Conservation (phyloP, 2,329 filamentous ascomycete genomes). For the Xylariaceae sp. region DNA sequence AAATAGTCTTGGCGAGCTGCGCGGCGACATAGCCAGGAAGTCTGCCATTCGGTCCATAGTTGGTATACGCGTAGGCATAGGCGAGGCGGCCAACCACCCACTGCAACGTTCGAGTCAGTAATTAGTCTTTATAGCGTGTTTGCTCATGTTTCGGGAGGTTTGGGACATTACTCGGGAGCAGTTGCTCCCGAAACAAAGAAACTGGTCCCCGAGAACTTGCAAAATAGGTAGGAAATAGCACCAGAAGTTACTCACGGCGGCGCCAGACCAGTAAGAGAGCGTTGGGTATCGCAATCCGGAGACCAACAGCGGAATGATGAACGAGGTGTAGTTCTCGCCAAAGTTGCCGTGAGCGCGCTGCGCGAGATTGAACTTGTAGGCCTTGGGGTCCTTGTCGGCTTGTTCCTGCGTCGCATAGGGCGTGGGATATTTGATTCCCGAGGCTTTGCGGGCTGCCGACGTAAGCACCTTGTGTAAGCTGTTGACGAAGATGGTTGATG, state of each 20-base stretch:
- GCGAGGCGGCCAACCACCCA: constrained; percentile 54
- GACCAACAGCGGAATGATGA: constrained; percentile 53
- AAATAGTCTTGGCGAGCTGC: constrained; percentile 34
- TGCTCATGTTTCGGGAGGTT: too few relatives aligned
- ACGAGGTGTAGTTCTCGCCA: constrained; percentile 57
- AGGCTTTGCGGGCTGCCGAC: constrained; percentile 47
- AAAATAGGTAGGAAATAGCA: too few relatives aligned
- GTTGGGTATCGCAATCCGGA: constrained; percentile 55
- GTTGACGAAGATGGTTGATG: constrained; percentile 58
- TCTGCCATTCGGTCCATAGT: constrained; percentile 46
- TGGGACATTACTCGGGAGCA: too few relatives aligned
- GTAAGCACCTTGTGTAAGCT: constrained; percentile 49
- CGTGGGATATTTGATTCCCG: constrained; percentile 55
- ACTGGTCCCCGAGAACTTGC: too few relatives aligned
- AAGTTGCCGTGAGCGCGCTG: constrained; percentile 55
- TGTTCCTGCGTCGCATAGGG: constrained; percentile 55
- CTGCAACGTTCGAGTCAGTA: too few relatives aligned
- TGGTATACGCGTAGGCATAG: constrained; percentile 56
- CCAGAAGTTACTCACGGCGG: too few relatives aligned
- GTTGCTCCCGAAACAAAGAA: too few relatives aligned
- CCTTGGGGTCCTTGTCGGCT: constrained; percentile 53
- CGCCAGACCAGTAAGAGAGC: constrained; percentile 48
- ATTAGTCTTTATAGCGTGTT: too few relatives aligned
- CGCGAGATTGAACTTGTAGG: constrained; percentile 60
- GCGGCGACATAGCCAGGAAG: constrained; percentile 36